Base-by-base conservation (phyloP, 2,329 filamentous ascomycete species). In the Exophiala lecanii-corni region DNA sequence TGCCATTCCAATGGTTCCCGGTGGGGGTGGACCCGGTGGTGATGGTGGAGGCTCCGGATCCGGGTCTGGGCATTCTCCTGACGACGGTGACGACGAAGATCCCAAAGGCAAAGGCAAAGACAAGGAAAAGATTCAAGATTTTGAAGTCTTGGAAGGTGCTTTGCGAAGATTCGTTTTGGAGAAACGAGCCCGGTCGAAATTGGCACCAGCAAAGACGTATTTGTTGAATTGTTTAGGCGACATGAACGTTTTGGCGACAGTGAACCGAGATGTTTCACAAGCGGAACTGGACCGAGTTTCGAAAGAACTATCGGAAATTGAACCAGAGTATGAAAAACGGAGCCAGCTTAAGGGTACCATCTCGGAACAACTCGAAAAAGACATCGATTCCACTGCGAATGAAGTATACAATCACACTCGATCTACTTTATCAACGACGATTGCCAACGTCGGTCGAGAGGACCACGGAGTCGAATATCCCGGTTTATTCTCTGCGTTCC, bases 141-240 rank as follows among this genome's bases (percentile, higher is more conserved):
- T 98, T 60, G 84, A 91, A 59, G 82, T 84, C 40, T 74, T 98
- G 4, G 92, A 98, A 64, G 80, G 86, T 53, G 92, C 92, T 3
- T 67, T 98, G 26, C 79, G 92, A 46, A 81, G 89, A 33, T 98
- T 98, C 56, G 92, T 98, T 5, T 74, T 98, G 18, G 92, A 98
- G 62, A 97, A 97, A 72, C 81, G 92, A 43, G 89, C 92, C 36
- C 81, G 89, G 20, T 97, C 92, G 6, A 98, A 98, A 69, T 76
- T 98, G 47, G 91, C 92, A 1, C 92, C 92, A 4, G 92, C 92
- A 5, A 89, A 89, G 66, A 97, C 91, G 2, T 98, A 98, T 60
- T 78, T 98, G 1, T 72, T 94, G 57, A 98, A 98, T 63, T 84
- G 97, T 18, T 75, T 98, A 23, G 84, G 87, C 55, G 92, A 98